A percentile compares a stretch with the other conserved stretches of the same genome.
Evolutionary conservation across 495 filamentous ascomycete genomes (phyloP).

Genomic region (Haplographium delicatum): DNA sequence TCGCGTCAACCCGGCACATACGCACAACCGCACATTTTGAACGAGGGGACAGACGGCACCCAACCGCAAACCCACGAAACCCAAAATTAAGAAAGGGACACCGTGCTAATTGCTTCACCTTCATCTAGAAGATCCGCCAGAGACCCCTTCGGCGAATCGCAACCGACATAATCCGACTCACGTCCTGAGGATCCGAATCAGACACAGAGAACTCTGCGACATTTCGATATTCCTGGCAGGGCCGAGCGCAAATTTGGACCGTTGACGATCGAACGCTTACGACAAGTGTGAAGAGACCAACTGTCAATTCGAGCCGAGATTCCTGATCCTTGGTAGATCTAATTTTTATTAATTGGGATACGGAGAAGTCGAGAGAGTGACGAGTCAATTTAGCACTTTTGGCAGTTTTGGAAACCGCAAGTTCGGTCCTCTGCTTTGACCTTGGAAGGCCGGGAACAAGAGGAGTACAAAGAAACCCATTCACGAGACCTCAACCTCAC

Average conservation of each 20-base stretch:
- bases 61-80: no score
- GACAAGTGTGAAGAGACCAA: no score
- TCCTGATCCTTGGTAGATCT: no score
- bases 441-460: not conserved
- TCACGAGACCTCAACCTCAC: not conserved
- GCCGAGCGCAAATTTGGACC: slow-evolving; percentile 20
- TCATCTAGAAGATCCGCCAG: slow-evolving; percentile 1
- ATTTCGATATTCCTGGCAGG: slow-evolving; percentile 7
- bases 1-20: no score
- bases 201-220: slow-evolving; percentile 19
- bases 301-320: no score
- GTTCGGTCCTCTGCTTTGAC: slow-evolving; percentile 4
- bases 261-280: not conserved
- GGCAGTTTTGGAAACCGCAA: no score
- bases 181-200: slow-evolving; percentile 4
- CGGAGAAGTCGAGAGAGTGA: no score
- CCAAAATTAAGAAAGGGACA: not conserved
- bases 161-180: not conserved
- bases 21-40: not conserved
- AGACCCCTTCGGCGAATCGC: slow-evolving; percentile 8
- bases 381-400: no score
- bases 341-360: no score
- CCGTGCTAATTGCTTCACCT: not conserved
- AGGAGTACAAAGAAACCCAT: slow-evolving; percentile 2
- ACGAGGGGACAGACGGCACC: not conserved